Evolutionary conservation across 306 rosid genomes (phyloP), one percentile per base, ranked within the genome.

Genomic region (Boehmeria nivea): DNA sequence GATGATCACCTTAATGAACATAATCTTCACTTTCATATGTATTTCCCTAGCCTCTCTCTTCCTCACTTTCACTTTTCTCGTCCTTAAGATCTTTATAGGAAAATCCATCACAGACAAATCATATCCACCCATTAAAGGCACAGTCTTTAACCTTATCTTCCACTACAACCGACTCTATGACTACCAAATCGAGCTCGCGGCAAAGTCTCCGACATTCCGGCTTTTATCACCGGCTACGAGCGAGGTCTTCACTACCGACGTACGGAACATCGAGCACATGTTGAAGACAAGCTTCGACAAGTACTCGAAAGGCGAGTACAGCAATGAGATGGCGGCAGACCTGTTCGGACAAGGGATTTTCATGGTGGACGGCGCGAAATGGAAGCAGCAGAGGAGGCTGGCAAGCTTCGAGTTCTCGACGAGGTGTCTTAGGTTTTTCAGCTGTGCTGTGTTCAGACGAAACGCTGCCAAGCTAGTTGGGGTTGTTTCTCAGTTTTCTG

Each of bases 321-420:
- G 56, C 16, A 70, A 53, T 14, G 86, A 73, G 0, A 23, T 71
- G 0, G 0, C 56, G 6, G 23, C 34, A 24, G 96, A 82, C 66
- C 68, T 88, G 52, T 73, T 88, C 22, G 96, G 90, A 19, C 51
- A 73, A 6, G 96, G 94, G 43, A 84, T 88, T 37, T 88, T 88
- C 38, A 43, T 5, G 0, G 83, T 81, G 53, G 89, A 88, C 61
- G 96, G 90, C 7, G 85, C 72, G 1, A 76, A 69, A 70, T 84
- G 96, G 96, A 78, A 61, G 65, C 77, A 77, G 43, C 96, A 88
- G 64, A 79, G 94, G 70, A 88, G 78, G 70, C 74, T 84, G 34
- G 82, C 78, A 0, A 80, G 94, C 38, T 76, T 63, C 39, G 96
- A 80, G 68, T 88, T 88, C 23, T 77, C 96, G 0, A 78, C 90